A percentile compares a stretch with the other conserved stretches of the same genome.
These are phyloP conservation scores for Mayamaea pseudoterrestris DNA, from an alignment of 108 stramenopile species.

Conservation along the genomic window DNA sequence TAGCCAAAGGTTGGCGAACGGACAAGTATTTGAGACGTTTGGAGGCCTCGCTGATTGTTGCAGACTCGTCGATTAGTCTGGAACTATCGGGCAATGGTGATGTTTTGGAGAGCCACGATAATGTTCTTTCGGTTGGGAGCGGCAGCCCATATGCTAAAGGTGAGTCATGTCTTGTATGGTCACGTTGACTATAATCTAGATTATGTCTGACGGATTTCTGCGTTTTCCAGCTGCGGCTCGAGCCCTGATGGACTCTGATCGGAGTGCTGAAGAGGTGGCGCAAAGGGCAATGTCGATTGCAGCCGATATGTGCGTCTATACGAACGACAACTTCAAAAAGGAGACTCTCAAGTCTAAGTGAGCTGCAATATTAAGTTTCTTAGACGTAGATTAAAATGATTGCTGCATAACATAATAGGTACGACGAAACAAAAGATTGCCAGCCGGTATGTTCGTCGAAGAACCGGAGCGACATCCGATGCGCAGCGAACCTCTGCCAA, in stretches of 20 bases:
- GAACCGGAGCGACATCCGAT: too few species aligned
- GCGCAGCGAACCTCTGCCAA: too few species aligned
- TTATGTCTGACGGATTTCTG: neutral
- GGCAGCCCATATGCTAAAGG: conserved; percentile 72
- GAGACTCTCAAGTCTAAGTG: too few species aligned
- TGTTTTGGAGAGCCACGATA: conserved; percentile 90
- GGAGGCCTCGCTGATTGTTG: conserved; percentile 87
- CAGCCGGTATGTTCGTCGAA: too few species aligned
- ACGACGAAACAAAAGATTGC: too few species aligned
- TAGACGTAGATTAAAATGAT: too few species aligned
- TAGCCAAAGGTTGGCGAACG: conserved; percentile 98
- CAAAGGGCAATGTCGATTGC: conserved; percentile 88
- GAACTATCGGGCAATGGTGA: conserved; percentile 97
- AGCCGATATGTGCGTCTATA: conserved; percentile 93
- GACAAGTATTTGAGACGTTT: conserved; percentile 93
- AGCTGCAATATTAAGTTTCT: too few species aligned
- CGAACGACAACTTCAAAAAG: conserved; percentile 91
- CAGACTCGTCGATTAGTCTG: conserved; percentile 69
- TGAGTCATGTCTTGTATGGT: conserved; percentile 22
- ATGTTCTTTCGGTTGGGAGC: conserved; percentile 85
- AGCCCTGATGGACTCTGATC: conserved; percentile 78
- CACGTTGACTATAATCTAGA: neutral
- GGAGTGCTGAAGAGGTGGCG: conserved; percentile 88
- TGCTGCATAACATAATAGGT: too few species aligned
- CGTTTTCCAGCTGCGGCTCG: conserved; percentile 83